Evolutionary conservation across 2,329 filamentous ascomycete species (phyloP).

Genomic region (Gaeumannomyces tritici): DNA sequence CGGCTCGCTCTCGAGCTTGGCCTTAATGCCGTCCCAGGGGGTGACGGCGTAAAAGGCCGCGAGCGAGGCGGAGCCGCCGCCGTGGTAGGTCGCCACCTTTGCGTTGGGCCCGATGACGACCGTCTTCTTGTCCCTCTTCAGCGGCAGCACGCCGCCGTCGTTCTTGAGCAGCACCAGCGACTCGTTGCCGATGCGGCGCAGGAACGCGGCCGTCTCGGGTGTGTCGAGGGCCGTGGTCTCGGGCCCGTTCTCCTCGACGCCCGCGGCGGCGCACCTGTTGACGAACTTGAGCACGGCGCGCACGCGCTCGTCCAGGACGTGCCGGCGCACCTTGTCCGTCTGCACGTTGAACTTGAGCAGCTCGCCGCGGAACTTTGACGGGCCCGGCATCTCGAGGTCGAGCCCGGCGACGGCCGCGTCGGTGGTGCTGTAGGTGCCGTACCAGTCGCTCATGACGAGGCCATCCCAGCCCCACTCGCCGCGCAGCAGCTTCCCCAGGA

Average conservation of each 20-base stretch:
- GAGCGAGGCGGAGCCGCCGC: constrained; percentile 55
- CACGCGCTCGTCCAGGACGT: constrained; percentile 5
- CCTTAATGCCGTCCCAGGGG: constrained; percentile 60
- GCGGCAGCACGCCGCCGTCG: constrained; percentile 50
- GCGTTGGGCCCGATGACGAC: constrained; percentile 49
- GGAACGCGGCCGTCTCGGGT: constrained; percentile 20
- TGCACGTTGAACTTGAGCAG: constrained; percentile 40
- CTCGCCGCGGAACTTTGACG: constrained; percentile 40
- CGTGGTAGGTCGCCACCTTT: constrained; percentile 47
- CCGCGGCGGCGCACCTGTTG: constrained; percentile 43
- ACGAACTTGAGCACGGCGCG: constrained; percentile 49
- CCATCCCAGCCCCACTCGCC: constrained; percentile 50
- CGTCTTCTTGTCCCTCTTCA: constrained; percentile 39
- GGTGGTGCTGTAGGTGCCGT: constrained; percentile 44
- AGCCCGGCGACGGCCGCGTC: constrained; percentile 40
- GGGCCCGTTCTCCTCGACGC: constrained; percentile 26
- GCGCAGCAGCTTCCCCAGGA: constrained; percentile 41
- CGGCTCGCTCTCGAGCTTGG: constrained; percentile 33
- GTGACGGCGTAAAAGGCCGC: constrained; percentile 59
- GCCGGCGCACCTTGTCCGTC: constrained; percentile 44
- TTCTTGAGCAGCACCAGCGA: constrained; percentile 69
- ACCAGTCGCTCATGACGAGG: constrained; percentile 52
- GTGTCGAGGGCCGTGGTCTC: constrained; percentile 13
- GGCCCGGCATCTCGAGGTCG: constrained; percentile 52
- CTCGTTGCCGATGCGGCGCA: constrained; percentile 31